A percentile compares a stretch with the other conserved stretches of the same genome.
These are phyloP conservation scores for Gymnopus androsaceus DNA, from an alignment of 1,284 basidiomycete genomes.

Conservation along the genomic window DNA sequence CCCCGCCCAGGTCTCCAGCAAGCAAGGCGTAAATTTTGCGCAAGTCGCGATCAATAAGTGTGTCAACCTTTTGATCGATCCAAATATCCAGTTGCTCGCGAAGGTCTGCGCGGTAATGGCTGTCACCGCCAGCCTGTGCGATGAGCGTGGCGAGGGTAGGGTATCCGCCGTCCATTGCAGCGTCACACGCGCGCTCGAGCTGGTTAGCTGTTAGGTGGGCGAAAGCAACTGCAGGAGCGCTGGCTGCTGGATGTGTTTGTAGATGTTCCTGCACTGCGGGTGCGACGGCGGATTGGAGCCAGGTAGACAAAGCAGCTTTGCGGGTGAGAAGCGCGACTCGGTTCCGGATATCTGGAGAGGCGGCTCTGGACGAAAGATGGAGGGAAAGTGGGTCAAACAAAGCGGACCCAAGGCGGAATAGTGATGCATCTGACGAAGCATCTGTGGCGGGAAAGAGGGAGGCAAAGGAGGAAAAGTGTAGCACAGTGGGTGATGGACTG, in stretches of 20 bases:
- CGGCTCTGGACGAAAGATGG: conserved; percentile 49
- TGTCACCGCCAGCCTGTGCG: conserved; percentile 85
- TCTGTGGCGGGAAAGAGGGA: conserved; percentile 75
- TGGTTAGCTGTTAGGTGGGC: conserved; percentile 87
- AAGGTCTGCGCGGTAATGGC: conserved; percentile 76
- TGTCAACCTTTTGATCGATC: conserved; percentile 77
- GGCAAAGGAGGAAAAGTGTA: conserved; percentile 83
- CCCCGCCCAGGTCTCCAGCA: conserved; percentile 76
- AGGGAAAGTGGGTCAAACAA: conserved; percentile 86
- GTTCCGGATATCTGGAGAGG: conserved; percentile 60
- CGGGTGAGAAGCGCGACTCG: conserved; percentile 69
- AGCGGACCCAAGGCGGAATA: conserved; percentile 89
- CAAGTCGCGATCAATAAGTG: conserved; percentile 69
- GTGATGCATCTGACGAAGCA: conserved; percentile 71
- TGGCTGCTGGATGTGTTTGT: conserved; percentile 43
- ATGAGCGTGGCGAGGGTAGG: conserved; percentile 91
- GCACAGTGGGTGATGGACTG: conserved; percentile 40
- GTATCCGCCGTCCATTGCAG: conserved; percentile 77
- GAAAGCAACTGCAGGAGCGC: conserved; percentile 43
- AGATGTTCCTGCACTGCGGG: conserved; percentile 76
- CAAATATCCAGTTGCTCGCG: conserved; percentile 82
- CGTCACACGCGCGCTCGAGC: conserved; percentile 79
- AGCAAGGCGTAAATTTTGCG: conserved; percentile 86
- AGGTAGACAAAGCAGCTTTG: conserved; percentile 81
- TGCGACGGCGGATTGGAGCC: conserved; percentile 81